Evolutionary conservation across 345 rosid species (phyloP).

Genomic region (Bruguiera gymnorhiza): DNA sequence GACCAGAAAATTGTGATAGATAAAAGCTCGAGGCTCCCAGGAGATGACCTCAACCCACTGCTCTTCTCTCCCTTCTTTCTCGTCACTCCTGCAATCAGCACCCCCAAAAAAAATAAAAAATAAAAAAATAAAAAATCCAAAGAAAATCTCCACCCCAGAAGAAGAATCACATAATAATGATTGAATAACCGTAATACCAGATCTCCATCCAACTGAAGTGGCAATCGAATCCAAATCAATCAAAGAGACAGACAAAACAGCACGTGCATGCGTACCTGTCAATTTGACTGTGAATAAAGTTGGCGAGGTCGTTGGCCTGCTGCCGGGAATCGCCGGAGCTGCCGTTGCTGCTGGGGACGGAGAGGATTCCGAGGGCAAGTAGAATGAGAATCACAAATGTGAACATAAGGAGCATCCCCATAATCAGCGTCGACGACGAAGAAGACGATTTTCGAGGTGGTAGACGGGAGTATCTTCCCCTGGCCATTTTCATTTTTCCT

Average conservation of each 20-base stretch:
- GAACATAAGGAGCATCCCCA: slow-evolving; percentile 50
- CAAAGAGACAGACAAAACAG: neutral
- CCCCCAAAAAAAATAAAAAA: neutral
- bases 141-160: neutral
- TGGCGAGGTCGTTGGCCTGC: slow-evolving; percentile 71
- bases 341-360: slow-evolving; percentile 53
- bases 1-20: slow-evolving; percentile 89
- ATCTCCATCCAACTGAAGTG: neutral
- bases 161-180: neutral
- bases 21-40: slow-evolving; percentile 89
- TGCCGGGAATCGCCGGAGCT: slow-evolving; percentile 35
- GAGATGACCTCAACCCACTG: slow-evolving; percentile 87
- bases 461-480: slow-evolving; percentile 51
- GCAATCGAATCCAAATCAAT: neutral
- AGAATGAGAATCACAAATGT: slow-evolving; percentile 65
- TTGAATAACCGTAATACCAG: neutral
- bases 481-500: slow-evolving; percentile 42
- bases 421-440: slow-evolving; percentile 48
- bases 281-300: slow-evolving; percentile 43
- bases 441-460: slow-evolving; percentile 54
- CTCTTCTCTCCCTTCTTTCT: slow-evolving; percentile 50
- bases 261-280: slow-evolving; percentile 30
- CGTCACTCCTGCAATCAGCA: slow-evolving; percentile 33
- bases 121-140: neutral
- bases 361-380: slow-evolving; percentile 67